Percentiles rank a stretch among this genome's conserved stretches.
phyloP scores from a whole-genome alignment of 1,139 yeast species.

The Candida mesenterica region DNA sequence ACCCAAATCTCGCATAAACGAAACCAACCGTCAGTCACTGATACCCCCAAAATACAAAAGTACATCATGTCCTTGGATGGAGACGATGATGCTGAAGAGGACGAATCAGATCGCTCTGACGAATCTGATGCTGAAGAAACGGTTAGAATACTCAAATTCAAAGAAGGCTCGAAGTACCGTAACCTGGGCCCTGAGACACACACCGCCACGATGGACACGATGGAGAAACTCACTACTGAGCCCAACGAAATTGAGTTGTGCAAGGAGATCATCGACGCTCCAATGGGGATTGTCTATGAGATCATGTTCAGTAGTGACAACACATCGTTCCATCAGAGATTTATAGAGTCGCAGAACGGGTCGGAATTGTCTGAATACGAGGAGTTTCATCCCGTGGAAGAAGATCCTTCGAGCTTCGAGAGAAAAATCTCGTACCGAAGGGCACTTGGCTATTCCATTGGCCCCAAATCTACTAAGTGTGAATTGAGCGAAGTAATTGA shows the following conservation, averaged over 20 bases:
- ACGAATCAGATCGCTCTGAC: constrained; percentile 7
- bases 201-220: constrained; percentile 23
- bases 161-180: constrained; percentile 28
- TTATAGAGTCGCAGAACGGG: constrained; percentile 48
- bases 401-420: constrained; percentile 29
- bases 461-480: constrained; percentile 57
- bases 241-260: constrained; percentile 34
- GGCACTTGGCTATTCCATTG: constrained; percentile 52
- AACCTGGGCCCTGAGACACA: constrained; percentile 45
- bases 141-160: constrained; percentile 23
- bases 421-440: constrained; percentile 45
- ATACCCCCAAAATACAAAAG: constrained; percentile 17
- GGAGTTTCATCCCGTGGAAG: constrained; percentile 34
- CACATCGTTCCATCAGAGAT: constrained; percentile 37
- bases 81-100: constrained; percentile 14
- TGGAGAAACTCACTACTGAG: constrained; percentile 14
- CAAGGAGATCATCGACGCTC: constrained; percentile 39
- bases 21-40: neutral
- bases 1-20: neutral
- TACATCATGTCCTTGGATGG: constrained; percentile 25
- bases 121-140: constrained; percentile 11
- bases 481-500: constrained; percentile 46
- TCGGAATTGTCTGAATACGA: constrained; percentile 44
- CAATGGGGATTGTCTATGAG: constrained; percentile 50
- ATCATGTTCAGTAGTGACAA: constrained; percentile 46